Evolutionary conservation across 2,329 filamentous ascomycete species (phyloP), one percentile per base, ranked within the genome.

Genomic region (Neopestalotiopsis sp.): DNA sequence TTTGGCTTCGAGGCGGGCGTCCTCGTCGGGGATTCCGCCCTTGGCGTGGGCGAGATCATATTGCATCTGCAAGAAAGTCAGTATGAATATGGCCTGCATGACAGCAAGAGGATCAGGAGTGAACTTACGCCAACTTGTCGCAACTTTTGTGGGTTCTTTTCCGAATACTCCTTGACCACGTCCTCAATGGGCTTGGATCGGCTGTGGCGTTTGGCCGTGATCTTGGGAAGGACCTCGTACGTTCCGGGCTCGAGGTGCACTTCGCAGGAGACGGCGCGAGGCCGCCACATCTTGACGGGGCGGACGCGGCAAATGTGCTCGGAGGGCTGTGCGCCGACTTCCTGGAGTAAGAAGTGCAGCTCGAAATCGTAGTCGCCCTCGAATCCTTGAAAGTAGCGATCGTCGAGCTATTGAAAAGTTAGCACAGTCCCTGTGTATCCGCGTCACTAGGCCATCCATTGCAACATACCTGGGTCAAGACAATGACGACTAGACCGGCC

Each of bases 221-320:
- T 86, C 76, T 92, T 93, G 74, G 92, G 88, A 9, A 93, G 81
- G 0, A 94, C 87, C 58, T 88, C 88, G 78, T 94, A 94, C 17
- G 83, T 86, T 5, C 92, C 92, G 0, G 90, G 84, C 40, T 92
- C 88, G 1, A 94, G 86, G 49, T 89, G 83, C n/a, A 93, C 82
- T 74, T 94, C 92, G n/a, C 89, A 90, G 68, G 88, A 92, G 14
- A 93, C 88, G 1, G 89, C 91, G 7, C 92, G 87, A 62, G 84
- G 86, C 83, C 91, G 79, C 74, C 77, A 79, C 13, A 72, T 72
- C 64, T 77, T 74, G n/a, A 75, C 75, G 6, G 78, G 74, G 0
- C 79, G 77, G 3, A 80, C 79, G 7, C 78, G 74, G 70, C 77
- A 78, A 57, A 80, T 74, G 70, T 79, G 76, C 38, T 80, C 80